Evolutionary conservation across 345 rosid genomes (phyloP), one percentile per base, ranked within the genome.

Genomic region (Boechera divaricarpa): DNA sequence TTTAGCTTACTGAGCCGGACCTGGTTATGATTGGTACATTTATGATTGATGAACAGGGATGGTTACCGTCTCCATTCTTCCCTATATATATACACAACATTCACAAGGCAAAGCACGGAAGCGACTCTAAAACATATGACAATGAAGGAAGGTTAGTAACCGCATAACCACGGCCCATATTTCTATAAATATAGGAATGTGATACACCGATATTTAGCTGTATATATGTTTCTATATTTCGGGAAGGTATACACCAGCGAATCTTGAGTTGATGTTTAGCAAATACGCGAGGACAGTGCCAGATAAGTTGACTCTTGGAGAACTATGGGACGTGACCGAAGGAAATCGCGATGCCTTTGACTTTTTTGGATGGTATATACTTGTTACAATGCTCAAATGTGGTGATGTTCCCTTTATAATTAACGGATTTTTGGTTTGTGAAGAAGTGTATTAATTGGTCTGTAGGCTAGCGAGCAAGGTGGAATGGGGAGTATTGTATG

Each of bases 251-350:
- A 63, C 64, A 38, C 97, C 98, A 0, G 88, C 67, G 28, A 70
- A 81, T 74, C 61, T 94, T 2, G 97, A 91, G 79, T 76, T 80
- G 80, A 84, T 86, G 13, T 91, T 90, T 56, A 90, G 98, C 90
- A 91, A 91, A 80, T 87, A 90, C 53, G 93, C 91, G 0, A 77
- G 60, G 0, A 90, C 93, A 0, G 59, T 78, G n/a, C 94, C 93
- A 0, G 85, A 90, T 79, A 90, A 84, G 83, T 41, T 91, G 4
- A 79, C 89, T 2, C 36, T 83, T 1, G 69, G 84, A 67, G 97
- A 94, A 81, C 32, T 94, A 5, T 92, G 98, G 98, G 55, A 86
- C 41, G 77, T 91, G 97, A 94, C 97, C 0, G 82, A 94, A 69
- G 97, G 90, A 57, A 84, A 88, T 39, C 83, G 91, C 1, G 35